Conservation (phyloP, 345 rosid species). For the Atalantia buxifolia region DNA sequence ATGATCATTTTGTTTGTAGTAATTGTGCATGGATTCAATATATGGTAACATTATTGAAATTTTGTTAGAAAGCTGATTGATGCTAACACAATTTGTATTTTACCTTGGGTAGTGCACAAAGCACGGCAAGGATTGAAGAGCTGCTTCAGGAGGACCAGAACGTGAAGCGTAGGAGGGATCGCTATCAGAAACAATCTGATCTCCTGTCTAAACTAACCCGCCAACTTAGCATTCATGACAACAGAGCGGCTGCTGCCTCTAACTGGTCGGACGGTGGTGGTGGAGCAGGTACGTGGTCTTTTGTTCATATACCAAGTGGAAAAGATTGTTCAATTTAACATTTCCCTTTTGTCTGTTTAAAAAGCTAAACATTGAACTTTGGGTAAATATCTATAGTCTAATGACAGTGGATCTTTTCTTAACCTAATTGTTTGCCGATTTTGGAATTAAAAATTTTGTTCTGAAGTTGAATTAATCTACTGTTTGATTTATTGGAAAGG, state of each 20-base stretch:
- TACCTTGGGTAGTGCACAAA: slow-evolving; percentile 54
- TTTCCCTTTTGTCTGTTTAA: not conserved
- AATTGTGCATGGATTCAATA: not conserved
- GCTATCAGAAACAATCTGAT: slow-evolving; percentile 78
- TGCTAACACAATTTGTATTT: not conserved
- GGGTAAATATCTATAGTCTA: not conserved
- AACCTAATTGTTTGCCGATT: not conserved
- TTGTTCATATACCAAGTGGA: not conserved
- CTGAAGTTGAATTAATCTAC: not conserved
- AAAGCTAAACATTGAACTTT: not conserved
- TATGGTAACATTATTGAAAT: not conserved
- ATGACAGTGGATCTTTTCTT: not conserved
- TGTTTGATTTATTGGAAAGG: no score
- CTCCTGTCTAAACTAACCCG: slow-evolving; percentile 78
- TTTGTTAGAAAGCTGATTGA: not conserved
- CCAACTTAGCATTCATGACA: slow-evolving; percentile 85
- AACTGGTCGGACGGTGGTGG: slow-evolving; percentile 56
- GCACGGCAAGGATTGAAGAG: slow-evolving; percentile 73
- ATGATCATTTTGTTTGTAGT: not conserved
- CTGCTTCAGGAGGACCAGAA: slow-evolving; percentile 91
- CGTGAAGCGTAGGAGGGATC: slow-evolving; percentile 71
- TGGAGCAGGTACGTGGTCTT: slow-evolving; percentile 43
- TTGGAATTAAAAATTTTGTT: not conserved
- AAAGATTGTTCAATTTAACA: not conserved
- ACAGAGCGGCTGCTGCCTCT: slow-evolving; percentile 80